These are phyloP conservation scores for Penstemon davidsonii DNA, from an alignment of 257 asterid genomes.

Conservation along the genomic window DNA sequence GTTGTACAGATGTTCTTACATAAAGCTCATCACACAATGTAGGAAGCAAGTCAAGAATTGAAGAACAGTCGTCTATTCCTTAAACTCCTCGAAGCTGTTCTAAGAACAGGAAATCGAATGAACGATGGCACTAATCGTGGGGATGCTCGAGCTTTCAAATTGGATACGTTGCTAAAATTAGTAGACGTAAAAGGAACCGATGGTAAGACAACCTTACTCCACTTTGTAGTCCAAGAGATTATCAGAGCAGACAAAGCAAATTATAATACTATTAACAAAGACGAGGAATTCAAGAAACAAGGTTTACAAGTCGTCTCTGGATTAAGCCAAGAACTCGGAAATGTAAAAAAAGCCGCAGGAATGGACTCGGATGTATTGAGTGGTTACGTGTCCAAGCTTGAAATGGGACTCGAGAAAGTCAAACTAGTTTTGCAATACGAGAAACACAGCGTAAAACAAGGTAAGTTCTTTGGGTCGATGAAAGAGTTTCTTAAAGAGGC, in stretches of 20 bases:
- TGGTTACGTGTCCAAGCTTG: conserved; percentile 74
- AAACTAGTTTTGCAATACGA: conserved; percentile 53
- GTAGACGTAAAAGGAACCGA: conserved; percentile 92
- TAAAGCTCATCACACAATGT: conserved; percentile 24
- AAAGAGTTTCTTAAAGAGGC: conserved; percentile 65
- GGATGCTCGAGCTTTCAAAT: conserved; percentile 86
- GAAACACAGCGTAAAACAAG: conserved; percentile 40
- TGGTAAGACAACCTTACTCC: conserved; percentile 93
- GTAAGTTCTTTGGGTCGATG: conserved; percentile 69
- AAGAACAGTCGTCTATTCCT: conserved; percentile 89
- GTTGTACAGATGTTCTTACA: neutral
- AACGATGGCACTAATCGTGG: conserved; percentile 92
- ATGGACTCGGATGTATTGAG: conserved; percentile 88
- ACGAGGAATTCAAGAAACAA: conserved; percentile 67
- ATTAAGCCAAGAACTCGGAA: conserved; percentile 70
- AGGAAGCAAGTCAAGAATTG: conserved; percentile 94
- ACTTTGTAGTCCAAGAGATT: conserved; percentile 96
- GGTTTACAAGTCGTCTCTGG: conserved; percentile 72
- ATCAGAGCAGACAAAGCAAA: conserved; percentile 73
- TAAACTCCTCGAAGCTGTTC: conserved; percentile 91
- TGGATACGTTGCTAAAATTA: conserved; percentile 77
- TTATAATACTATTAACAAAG: conserved; percentile 43
- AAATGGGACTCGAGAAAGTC: conserved; percentile 70
- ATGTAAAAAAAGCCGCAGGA: conserved; percentile 77
- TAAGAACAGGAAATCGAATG: conserved; percentile 94